Evolutionary conservation across 2,329 filamentous ascomycete species (phyloP).

Genomic region (Diaporthe caulivora): DNA sequence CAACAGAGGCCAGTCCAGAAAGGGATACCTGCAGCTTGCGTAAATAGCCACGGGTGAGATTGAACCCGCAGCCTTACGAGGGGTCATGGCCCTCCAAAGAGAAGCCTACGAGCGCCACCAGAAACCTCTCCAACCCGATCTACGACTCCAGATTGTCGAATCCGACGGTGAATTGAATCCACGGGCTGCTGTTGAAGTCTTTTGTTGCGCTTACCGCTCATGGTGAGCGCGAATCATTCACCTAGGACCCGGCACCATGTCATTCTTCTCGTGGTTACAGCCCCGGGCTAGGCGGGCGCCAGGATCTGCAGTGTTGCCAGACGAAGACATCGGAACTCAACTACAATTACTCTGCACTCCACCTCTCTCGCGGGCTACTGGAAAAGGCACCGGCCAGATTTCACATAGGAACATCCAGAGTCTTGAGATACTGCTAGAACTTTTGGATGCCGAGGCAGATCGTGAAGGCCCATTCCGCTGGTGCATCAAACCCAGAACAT

Average conservation of each 20-base stretch:
- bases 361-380: background rate
- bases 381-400: slow-evolving; percentile 12
- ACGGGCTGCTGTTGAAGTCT: background rate
- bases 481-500: slow-evolving; percentile 36
- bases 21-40: slow-evolving; percentile 6
- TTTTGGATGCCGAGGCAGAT: slow-evolving; percentile 32
- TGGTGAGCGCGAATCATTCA: background rate
- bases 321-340: background rate
- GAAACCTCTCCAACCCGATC: background rate
- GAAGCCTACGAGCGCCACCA: background rate
- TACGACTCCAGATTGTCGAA: background rate
- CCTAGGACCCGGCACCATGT: background rate
- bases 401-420: slow-evolving; percentile 33
- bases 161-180: background rate
- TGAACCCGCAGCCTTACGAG: background rate
- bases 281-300: background rate
- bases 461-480: slow-evolving; percentile 33
- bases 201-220: background rate
- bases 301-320: background rate
- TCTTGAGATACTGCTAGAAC: slow-evolving; percentile 35
- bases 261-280: background rate
- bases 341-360: background rate
- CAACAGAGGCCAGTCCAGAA: background rate
- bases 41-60: background rate
- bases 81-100: background rate